These are phyloP conservation scores for Yamadazyma nakazawae DNA, from an alignment of 805 yeast species.

Conservation along the genomic window DNA sequence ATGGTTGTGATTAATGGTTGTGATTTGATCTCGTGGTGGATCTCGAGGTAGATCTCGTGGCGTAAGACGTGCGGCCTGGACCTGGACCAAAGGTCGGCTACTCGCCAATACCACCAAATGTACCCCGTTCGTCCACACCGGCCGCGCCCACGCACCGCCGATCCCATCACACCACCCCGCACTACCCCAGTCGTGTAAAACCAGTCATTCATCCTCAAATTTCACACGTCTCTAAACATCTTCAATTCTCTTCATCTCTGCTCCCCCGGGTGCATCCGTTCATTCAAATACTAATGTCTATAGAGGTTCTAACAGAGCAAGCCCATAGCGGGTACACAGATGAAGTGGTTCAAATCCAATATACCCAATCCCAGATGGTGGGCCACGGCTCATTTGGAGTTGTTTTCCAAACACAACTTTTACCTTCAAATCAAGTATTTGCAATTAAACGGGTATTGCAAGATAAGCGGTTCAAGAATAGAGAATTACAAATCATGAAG, in stretches of 20 bases:
- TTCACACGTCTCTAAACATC: neutral
- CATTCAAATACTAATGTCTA: slow-evolving; percentile 11
- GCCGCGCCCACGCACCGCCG: too few relatives aligned
- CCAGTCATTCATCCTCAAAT: slow-evolving; percentile 2
- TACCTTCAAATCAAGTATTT: slow-evolving; percentile 72
- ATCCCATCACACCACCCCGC: neutral
- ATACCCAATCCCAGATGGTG: slow-evolving; percentile 82
- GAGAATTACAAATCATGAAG: slow-evolving; percentile 96
- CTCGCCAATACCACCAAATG: too few relatives aligned
- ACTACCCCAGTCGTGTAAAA: slow-evolving; percentile 1
- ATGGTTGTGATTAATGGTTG: too few relatives aligned
- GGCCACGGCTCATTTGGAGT: slow-evolving; percentile 99
- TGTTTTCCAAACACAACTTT: slow-evolving; percentile 82
- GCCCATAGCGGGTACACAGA: slow-evolving; percentile 74
- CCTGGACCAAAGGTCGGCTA: too few relatives aligned
- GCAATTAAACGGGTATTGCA: slow-evolving; percentile 97
- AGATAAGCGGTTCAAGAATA: slow-evolving; percentile 87
- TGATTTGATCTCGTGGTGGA: too few relatives aligned
- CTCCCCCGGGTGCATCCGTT: neutral
- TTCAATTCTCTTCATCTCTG: neutral
- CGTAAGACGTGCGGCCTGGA: too few relatives aligned
- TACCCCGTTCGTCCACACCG: too few relatives aligned
- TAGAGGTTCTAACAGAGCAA: slow-evolving; percentile 54
- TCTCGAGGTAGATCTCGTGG: too few relatives aligned
- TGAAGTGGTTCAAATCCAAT: slow-evolving; percentile 57